phyloP scores from a whole-genome alignment of 495 filamentous ascomycete species.

The Daldinia caldariorum region DNA sequence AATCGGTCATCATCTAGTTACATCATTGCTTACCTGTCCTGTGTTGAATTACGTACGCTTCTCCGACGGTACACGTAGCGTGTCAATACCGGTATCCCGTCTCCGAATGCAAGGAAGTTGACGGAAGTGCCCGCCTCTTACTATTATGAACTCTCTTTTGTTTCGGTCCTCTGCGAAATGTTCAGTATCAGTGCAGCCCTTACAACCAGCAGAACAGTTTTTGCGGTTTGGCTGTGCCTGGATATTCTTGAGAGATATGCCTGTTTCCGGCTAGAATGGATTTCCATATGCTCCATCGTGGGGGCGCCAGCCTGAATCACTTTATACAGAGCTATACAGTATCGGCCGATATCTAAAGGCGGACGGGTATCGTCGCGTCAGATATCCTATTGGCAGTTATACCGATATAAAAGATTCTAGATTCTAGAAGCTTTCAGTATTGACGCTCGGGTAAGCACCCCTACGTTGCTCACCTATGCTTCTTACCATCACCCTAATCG shows the following conservation, averaged over 20 bases:
- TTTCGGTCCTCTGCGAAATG: conserved; percentile 7
- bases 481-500: conserved; percentile 25
- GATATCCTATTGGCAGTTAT: conserved; percentile 23
- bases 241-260: conserved; percentile 31
- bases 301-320: conserved; percentile 34
- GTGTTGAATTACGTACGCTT: conserved; percentile 36
- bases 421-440: neutral
- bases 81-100: conserved; percentile 10
- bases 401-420: conserved; percentile 7
- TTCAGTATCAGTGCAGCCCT: conserved; percentile 1
- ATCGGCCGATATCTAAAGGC: conserved; percentile 3
- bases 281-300: conserved; percentile 39
- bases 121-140: conserved; percentile 7
- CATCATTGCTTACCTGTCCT: conserved; percentile 36
- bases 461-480: conserved; percentile 9
- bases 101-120: conserved; percentile 10
- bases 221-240: neutral
- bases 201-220: neutral
- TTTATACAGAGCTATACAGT: conserved; percentile 24
- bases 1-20: conserved; percentile 18
- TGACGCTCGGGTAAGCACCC: neutral
- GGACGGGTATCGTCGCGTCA: conserved; percentile 24
- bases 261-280: conserved; percentile 27
- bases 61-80: neutral
- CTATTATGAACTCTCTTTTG: conserved; percentile 6